Evolutionary conservation across 75 land plant species (phyloP).

Genomic region (Cupressus sempervirens): DNA sequence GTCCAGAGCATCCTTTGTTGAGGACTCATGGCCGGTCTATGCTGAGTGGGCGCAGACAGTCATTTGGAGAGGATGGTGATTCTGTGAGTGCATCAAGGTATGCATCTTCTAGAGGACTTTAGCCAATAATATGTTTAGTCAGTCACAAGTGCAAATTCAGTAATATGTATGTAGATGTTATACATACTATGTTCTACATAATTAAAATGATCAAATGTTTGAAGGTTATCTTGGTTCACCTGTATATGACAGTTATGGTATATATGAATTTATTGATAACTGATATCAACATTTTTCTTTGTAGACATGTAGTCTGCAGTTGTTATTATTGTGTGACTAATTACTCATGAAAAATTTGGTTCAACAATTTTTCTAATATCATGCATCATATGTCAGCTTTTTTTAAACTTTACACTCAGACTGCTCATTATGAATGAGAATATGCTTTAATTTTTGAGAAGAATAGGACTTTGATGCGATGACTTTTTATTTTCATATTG

Average conservation of each 20-base stretch:
- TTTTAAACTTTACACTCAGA: not conserved
- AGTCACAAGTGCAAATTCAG: not conserved
- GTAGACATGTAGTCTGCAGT: not conserved
- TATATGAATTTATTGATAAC: not conserved
- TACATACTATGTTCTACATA: not conserved
- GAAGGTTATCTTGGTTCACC: not conserved
- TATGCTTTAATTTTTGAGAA: not conserved
- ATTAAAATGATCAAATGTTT: not conserved
- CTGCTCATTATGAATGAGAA: not conserved
- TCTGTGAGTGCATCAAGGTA: slow-evolving; percentile 57
- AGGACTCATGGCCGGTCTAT: slow-evolving; percentile 70
- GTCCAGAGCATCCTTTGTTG: slow-evolving; percentile 83
- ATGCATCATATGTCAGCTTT: not conserved
- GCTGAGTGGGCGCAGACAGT: slow-evolving; percentile 75
- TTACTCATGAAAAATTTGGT: not conserved
- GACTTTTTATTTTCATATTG: slow-evolving; percentile 8
- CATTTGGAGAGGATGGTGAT: slow-evolving; percentile 53
- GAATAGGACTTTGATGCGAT: not conserved
- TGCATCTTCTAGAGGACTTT: not conserved
- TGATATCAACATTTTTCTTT: not conserved
- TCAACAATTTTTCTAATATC: not conserved
- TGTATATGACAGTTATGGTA: not conserved
- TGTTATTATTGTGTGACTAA: not conserved
- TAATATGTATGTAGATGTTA: not conserved
- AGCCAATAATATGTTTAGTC: not conserved